A percentile compares a stretch with the other conserved stretches of the same genome.
phyloP scores from a whole-genome alignment of 1,284 basidiomycete species.

The Phaffia rhodozyma region DNA sequence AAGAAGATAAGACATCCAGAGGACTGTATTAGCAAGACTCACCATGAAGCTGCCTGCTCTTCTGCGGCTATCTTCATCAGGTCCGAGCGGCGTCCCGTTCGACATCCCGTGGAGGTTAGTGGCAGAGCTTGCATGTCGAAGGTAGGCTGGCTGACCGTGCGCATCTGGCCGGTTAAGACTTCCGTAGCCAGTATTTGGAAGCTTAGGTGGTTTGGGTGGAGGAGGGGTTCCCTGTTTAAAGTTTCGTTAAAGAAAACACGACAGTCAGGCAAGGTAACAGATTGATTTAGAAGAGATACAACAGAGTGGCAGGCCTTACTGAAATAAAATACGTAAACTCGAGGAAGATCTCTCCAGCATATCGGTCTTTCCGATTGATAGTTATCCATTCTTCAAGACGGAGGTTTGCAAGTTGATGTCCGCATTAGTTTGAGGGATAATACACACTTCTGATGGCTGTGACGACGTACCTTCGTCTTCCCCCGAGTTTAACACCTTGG shows the following conservation, averaged over 20 bases:
- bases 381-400: slow-evolving; percentile 74
- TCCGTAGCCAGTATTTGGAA: not conserved
- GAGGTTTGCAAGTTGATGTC: slow-evolving; percentile 12
- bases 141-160: not conserved
- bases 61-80: no score
- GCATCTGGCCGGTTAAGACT: not conserved
- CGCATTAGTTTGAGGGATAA: slow-evolving; percentile 4
- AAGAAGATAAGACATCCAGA: no score
- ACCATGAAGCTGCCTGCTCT: no score
- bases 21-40: no score
- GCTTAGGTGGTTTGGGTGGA: slow-evolving; percentile 12
- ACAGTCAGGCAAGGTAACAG: not conserved
- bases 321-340: slow-evolving; percentile 69
- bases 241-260: not conserved
- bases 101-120: not conserved
- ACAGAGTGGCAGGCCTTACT: not conserved
- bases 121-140: not conserved
- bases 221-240: slow-evolving; percentile 10
- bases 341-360: slow-evolving; percentile 83
- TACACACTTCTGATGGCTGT: not conserved
- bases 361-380: slow-evolving; percentile 76
- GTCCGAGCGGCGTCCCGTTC: no score
- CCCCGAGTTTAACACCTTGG: slow-evolving; percentile 81
- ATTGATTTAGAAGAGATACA: not conserved
- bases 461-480: slow-evolving; percentile 80